phyloP scores from a whole-genome alignment of 2,329 filamentous ascomycete genomes.

The Trichophyton simii region DNA sequence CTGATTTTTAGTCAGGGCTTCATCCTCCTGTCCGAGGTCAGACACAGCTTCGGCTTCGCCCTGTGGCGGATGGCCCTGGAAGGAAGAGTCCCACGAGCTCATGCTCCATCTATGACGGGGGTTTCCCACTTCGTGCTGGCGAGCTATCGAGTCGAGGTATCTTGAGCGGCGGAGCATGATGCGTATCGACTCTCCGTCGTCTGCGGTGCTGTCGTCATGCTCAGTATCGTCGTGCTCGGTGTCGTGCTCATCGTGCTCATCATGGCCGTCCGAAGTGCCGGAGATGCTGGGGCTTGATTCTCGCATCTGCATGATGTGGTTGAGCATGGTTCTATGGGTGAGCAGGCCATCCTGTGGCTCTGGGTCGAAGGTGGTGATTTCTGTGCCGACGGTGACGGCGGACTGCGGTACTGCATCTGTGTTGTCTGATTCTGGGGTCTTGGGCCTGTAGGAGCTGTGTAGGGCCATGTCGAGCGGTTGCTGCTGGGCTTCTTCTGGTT shows the following conservation, averaged over 20 bases:
- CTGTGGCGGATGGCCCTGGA: conserved; percentile 19
- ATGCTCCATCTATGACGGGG: conserved; percentile 31
- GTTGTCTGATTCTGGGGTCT: conserved; percentile 12
- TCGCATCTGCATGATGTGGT: conserved; percentile 39
- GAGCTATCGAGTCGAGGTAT: conserved; percentile 24
- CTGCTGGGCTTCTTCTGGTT: background rate
- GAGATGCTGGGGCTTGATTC: conserved; percentile 32
- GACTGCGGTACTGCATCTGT: conserved; percentile 44
- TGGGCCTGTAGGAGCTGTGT: background rate
- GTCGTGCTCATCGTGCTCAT: conserved; percentile 14
- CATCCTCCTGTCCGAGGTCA: background rate
- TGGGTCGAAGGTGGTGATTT: conserved; percentile 51
- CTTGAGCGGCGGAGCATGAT: conserved; percentile 41
- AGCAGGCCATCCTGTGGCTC: conserved; percentile 51
- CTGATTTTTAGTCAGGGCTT: conserved; percentile 1
- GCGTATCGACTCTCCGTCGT: conserved; percentile 44
- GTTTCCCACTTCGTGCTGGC: conserved; percentile 18
- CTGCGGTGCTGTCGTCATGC: conserved; percentile 16
- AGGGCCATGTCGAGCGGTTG: background rate
- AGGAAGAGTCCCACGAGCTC: conserved; percentile 34
- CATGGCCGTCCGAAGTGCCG: conserved; percentile 28
- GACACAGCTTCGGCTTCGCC: background rate
- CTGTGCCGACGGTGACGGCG: conserved; percentile 51
- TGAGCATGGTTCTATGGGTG: conserved; percentile 33
- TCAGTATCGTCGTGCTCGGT: conserved; percentile 8